Base-by-base conservation (phyloP, 176 grass and related monocot genomes). In the Phragmites australis region DNA sequence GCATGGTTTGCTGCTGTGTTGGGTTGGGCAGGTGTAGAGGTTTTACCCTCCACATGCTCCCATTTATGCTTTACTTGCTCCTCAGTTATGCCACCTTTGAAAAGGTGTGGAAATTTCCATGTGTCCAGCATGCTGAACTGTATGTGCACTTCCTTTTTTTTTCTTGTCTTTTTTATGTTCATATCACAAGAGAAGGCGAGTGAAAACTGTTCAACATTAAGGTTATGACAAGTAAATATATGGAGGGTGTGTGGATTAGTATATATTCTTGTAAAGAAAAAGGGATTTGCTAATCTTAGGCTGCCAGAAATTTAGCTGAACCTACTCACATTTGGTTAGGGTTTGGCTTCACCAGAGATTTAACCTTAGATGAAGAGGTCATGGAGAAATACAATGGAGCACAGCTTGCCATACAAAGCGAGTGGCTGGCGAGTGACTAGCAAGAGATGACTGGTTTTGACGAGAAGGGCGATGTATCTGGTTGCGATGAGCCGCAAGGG, bases 31-130 rank as follows among this genome's bases (percentile, higher is more conserved):
- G 64, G 22, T 75, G 62, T 59, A 31, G 19, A 67, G 63, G 13
- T 77, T 76, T 84, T 80, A 87, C 79, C 45, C 19, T 87, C 73
- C 72, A 77, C 85, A 71, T 82, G 79, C 79, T 43, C 25, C 54
- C 25, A 31, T 70, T 77, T 60, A 88, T 88, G 51, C 85, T 6
- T 82, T 87, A 42, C 85, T 87, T 87, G 65, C 65, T 50, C 7
- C 49, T 57, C 19, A 48, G 43, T 74, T 67, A 63, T 73, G 8
- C 65, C 48, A 39, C 42, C 44, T 77, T 63, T 63, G 26, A 48
- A 76, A 53, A 47, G 18, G 17, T 6, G 17, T 74, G 69, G 44
- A 61, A 54, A 63, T 65, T 72, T 72, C 17, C 55, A 42, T 53
- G 45, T 52, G 65, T 70, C 60, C 72, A 69, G 74, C 53, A 40